Evolutionary conservation across 352 stramenopile species (phyloP).

Genomic region (Peronosclerospora sorghi): DNA sequence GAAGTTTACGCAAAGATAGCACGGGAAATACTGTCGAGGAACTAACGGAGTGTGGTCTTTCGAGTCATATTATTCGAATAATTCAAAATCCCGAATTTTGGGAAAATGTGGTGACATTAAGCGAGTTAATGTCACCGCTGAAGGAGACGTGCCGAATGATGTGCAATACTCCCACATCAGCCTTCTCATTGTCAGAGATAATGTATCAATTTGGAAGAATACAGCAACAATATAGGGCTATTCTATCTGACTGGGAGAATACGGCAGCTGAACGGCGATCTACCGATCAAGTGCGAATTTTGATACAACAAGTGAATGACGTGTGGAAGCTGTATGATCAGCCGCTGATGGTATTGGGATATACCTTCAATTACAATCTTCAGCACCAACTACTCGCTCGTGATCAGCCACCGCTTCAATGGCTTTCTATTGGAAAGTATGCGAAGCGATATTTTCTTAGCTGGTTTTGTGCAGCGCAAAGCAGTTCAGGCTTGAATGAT

Average conservation of each 20-base stretch:
- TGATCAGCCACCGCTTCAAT: conserved; percentile 46
- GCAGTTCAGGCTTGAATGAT: conserved; percentile 34
- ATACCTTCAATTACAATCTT: conserved; percentile 70
- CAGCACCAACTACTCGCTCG: conserved; percentile 32
- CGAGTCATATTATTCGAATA: conserved; percentile 29
- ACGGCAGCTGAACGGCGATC: conserved; percentile 31
- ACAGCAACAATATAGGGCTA: conserved; percentile 60
- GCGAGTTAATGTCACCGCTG: conserved; percentile 66
- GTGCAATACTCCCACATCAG: conserved; percentile 17
- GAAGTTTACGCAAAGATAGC: conserved; percentile 30
- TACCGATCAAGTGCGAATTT: conserved; percentile 43
- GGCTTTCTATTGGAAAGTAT: conserved; percentile 65
- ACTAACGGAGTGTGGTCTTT: conserved; percentile 28
- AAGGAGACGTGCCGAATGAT: conserved; percentile 70
- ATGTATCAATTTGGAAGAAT: conserved; percentile 76
- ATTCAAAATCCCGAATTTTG: conserved; percentile 63
- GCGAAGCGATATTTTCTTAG: conserved; percentile 62
- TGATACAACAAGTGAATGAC: conserved; percentile 47
- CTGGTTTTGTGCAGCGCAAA: conserved; percentile 47
- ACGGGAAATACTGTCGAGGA: conserved; percentile 34
- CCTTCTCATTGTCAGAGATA: conserved; percentile 53
- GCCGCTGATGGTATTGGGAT: conserved; percentile 54
- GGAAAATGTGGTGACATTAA: conserved; percentile 62
- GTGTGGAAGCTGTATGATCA: conserved; percentile 75
- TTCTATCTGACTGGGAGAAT: conserved; percentile 63